phyloP scores from a whole-genome alignment of 176 grass and related monocot genomes.

The Oryza rufipogon region DNA sequence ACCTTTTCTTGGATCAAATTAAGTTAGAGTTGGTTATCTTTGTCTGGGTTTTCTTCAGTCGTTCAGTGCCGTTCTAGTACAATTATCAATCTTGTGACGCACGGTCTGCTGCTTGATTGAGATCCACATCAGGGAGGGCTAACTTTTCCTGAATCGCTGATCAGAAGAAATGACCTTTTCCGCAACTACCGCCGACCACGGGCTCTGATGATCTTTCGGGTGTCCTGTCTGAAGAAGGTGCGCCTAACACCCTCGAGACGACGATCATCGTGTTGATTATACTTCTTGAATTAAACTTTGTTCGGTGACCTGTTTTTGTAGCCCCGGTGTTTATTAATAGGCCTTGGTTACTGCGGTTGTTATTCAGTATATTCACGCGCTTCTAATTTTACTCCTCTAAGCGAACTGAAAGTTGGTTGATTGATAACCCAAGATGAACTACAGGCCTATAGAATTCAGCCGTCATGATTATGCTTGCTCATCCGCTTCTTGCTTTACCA shows the following conservation, averaged over 20 bases:
- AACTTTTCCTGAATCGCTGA: background rate
- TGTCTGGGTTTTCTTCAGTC: background rate
- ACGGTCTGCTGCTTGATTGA: conserved; percentile 9
- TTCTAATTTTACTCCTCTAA: conserved; percentile 4
- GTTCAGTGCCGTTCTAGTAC: background rate
- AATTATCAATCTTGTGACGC: conserved; percentile 3
- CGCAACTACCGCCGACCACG: conserved; percentile 45
- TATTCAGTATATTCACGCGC: background rate
- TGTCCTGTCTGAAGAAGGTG: conserved; percentile 53
- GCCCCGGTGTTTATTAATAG: background rate
- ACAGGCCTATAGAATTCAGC: background rate
- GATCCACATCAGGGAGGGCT: background rate
- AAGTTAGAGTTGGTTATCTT: background rate
- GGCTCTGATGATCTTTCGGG: conserved; percentile 18
- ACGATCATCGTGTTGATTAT: background rate
- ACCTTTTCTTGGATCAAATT: background rate
- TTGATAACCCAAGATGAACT: background rate
- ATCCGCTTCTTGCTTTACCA: conserved; percentile 8
- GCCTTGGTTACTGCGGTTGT: background rate
- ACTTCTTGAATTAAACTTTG: conserved; percentile 19
- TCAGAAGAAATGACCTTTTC: background rate
- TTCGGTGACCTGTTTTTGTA: conserved; percentile 11
- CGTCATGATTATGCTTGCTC: background rate
- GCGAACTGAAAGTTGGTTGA: background rate
- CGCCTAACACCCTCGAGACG: conserved; percentile 43